phyloP scores from a whole-genome alignment of 768 basidiomycete genomes.

The Tricholomella constricta region DNA sequence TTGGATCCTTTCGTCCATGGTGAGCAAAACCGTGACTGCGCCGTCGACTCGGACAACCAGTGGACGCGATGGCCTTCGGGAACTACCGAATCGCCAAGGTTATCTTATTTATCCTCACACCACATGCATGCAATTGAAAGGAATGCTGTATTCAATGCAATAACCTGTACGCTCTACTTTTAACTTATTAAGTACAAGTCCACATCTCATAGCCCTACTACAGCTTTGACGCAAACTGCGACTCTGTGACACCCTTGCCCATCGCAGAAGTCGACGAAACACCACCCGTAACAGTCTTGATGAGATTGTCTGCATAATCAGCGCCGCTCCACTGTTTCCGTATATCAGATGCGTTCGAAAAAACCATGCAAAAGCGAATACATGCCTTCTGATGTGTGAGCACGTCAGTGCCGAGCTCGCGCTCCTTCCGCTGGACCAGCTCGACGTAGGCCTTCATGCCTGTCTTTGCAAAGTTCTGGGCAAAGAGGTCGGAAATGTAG shows the following conservation, averaged over 20 bases:
- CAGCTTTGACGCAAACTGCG: conserved; percentile 65
- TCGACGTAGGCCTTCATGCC: conserved; percentile 99
- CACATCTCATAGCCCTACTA: conserved; percentile 20
- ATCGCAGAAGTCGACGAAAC: conserved; percentile 99
- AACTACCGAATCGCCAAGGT: conserved; percentile 16
- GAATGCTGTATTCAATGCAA: neutral
- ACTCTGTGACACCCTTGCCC: conserved; percentile 94
- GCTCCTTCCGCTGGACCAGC: conserved; percentile 88
- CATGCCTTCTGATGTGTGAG: conserved; percentile 94
- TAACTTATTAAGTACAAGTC: conserved; percentile 4
- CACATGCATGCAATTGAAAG: no score
- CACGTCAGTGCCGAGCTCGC: conserved; percentile 93
- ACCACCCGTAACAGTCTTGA: conserved; percentile 97
- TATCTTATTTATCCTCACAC: no score
- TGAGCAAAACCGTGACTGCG: neutral
- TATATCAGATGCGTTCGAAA: conserved; percentile 14
- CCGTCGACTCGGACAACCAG: neutral
- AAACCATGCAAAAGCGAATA: neutral
- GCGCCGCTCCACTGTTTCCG: conserved; percentile 84
- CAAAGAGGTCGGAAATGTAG: conserved; percentile 94
- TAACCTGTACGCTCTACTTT: conserved; percentile 1
- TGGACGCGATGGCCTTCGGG: conserved; percentile 2
- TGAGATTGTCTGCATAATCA: conserved; percentile 86
- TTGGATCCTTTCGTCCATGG: conserved; percentile 72
- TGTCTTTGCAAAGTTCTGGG: conserved; percentile 83